Evolutionary conservation across 805 yeast genomes (phyloP).

Genomic region (Lipomyces orientalis): DNA sequence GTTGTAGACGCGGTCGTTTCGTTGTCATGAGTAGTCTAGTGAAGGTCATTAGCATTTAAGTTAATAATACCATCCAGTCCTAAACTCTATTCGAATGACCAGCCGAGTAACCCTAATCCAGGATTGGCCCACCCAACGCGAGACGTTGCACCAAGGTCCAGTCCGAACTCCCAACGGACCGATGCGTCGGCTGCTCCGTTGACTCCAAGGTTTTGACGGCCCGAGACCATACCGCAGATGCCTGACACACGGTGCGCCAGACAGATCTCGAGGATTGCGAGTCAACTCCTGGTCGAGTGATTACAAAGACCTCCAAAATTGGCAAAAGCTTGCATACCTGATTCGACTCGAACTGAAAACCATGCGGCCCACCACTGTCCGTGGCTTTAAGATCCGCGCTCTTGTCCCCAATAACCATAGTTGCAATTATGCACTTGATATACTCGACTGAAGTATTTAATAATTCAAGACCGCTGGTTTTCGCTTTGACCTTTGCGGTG

Average conservation of each 20-base stretch:
- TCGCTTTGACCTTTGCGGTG: conserved; percentile 16
- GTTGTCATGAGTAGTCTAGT: neutral
- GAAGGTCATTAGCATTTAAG: neutral
- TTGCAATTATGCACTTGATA: neutral
- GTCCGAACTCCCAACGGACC: neutral
- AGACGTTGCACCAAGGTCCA: too few relatives aligned
- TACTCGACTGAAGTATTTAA: conserved; percentile 5
- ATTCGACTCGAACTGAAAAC: neutral
- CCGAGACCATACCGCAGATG: neutral
- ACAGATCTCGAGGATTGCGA: too few relatives aligned
- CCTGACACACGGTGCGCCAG: too few relatives aligned
- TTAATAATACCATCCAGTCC: neutral
- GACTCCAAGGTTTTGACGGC: neutral
- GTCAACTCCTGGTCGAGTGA: neutral
- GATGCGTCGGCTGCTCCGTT: neutral
- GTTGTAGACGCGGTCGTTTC: neutral
- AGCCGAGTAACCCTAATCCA: neutral
- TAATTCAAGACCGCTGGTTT: conserved; percentile 7
- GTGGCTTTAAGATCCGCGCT: neutral
- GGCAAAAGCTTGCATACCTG: neutral
- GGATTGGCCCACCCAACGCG: too few relatives aligned
- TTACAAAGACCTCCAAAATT: neutral
- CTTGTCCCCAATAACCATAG: neutral
- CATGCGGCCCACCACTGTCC: neutral
- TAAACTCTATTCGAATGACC: neutral